These are phyloP conservation scores for rapeseed (Brassica napus) DNA, from an alignment of 345 rosid genomes.

Conservation along the genomic window DNA sequence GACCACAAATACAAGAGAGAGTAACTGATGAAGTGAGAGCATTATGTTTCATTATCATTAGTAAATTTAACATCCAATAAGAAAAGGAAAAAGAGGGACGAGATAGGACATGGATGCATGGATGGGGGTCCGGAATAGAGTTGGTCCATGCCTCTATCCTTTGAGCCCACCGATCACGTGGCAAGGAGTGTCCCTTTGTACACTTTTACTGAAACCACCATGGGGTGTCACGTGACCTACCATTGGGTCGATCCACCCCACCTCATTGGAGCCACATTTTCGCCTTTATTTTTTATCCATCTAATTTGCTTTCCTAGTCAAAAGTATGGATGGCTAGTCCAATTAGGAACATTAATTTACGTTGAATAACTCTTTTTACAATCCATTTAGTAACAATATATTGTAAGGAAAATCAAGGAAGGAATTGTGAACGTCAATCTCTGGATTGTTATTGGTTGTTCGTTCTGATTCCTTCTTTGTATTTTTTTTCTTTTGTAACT, in stretches of 20 bases:
- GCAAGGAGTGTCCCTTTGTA: background rate
- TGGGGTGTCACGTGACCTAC: background rate
- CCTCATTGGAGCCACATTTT: constrained; percentile 14
- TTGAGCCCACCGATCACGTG: background rate
- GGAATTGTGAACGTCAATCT: no score
- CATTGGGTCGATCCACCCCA: background rate
- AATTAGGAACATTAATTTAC: background rate
- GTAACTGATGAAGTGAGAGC: no score
- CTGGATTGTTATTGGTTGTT: no score
- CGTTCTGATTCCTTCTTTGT: no score
- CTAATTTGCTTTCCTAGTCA: background rate
- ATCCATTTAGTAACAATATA: background rate
- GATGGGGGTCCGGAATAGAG: background rate
- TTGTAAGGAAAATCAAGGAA: no score
- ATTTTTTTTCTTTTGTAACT: no score
- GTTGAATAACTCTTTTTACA: background rate
- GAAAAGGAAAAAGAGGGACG: background rate
- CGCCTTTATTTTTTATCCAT: background rate
- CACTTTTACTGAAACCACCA: background rate
- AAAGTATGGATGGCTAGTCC: background rate
- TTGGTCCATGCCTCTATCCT: constrained; percentile 6
- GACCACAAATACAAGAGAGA: no score
- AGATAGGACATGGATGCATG: background rate
- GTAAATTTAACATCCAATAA: background rate
- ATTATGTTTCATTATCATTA: background rate